Evolutionary conservation across 495 filamentous ascomycete genomes (phyloP).

Genomic region (Aspergillus taichungensis): DNA sequence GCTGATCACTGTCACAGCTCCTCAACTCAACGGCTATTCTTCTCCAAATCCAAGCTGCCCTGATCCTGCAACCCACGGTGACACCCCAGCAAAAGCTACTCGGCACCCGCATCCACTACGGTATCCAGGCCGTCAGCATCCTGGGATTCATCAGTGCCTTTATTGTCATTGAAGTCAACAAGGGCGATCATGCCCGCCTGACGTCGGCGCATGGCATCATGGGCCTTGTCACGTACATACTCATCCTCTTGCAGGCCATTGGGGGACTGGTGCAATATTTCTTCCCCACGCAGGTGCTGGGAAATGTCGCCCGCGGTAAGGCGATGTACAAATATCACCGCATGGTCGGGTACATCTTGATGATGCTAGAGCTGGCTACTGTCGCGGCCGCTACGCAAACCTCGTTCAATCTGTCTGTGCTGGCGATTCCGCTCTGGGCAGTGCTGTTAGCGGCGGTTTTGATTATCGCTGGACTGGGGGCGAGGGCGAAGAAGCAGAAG

Average conservation of each 20-base stretch:
- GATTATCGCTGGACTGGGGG: conserved; percentile 57
- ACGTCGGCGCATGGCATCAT: conserved; percentile 70
- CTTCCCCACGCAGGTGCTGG: conserved; percentile 54
- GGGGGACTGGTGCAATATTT: conserved; percentile 77
- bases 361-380: conserved; percentile 62
- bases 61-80: conserved; percentile 83
- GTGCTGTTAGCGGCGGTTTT: conserved; percentile 53
- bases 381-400: conserved; percentile 70
- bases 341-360: conserved; percentile 61
- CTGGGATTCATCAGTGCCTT: conserved; percentile 55
- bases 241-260: conserved; percentile 61
- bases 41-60: conserved; percentile 65
- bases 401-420: conserved; percentile 47
- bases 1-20: conserved; percentile 33
- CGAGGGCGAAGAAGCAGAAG: conserved; percentile 78
- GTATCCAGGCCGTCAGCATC: conserved; percentile 56
- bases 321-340: conserved; percentile 84
- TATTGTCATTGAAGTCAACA: conserved; percentile 76
- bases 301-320: conserved; percentile 72
- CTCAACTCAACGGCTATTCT: conserved; percentile 69
- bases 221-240: conserved; percentile 65
- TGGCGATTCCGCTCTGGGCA: conserved; percentile 67
- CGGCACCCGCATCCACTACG: conserved; percentile 62
- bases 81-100: conserved; percentile 61
- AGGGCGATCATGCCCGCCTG: conserved; percentile 61